phyloP scores from a whole-genome alignment of 495 filamentous ascomycete genomes.

The Cercophora scortea region DNA sequence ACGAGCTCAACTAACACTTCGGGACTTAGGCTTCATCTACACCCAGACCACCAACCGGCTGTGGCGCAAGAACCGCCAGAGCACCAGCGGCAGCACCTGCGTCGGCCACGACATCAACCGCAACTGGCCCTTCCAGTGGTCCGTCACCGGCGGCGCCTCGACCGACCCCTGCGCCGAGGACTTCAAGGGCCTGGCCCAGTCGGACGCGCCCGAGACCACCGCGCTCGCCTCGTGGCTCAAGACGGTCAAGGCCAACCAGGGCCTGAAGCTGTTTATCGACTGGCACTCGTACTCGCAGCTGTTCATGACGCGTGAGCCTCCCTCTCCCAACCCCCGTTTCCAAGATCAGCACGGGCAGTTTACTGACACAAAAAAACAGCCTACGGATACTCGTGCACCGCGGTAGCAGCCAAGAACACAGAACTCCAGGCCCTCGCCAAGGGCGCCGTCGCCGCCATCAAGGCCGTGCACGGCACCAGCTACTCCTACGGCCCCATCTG shows the following conservation, averaged over 20 bases:
- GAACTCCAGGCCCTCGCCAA: constrained; percentile 35
- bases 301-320: constrained; percentile 20
- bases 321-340: neutral
- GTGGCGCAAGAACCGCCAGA: constrained; percentile 59
- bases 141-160: constrained; percentile 38
- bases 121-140: constrained; percentile 53
- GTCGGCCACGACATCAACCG: constrained; percentile 56
- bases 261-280: constrained; percentile 53
- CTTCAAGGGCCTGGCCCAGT: constrained; percentile 37
- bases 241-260: constrained; percentile 30
- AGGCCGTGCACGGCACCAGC: constrained; percentile 39
- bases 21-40: constrained; percentile 50
- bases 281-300: constrained; percentile 53
- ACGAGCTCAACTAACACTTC: constrained; percentile 45
- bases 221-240: constrained; percentile 34
- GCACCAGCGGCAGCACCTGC: constrained; percentile 33
- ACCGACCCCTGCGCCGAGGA: constrained; percentile 45
- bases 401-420: constrained; percentile 34
- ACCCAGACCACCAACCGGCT: constrained; percentile 50
- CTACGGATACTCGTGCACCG: constrained; percentile 31
- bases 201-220: constrained; percentile 45
- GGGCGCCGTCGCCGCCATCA: constrained; percentile 37
- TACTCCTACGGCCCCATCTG: constrained; percentile 49
- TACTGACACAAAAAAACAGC: constrained; percentile 10
- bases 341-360: no score